Base-by-base conservation (phyloP, 116 monocot genomes). In the Papilionanthe hybrid region DNA sequence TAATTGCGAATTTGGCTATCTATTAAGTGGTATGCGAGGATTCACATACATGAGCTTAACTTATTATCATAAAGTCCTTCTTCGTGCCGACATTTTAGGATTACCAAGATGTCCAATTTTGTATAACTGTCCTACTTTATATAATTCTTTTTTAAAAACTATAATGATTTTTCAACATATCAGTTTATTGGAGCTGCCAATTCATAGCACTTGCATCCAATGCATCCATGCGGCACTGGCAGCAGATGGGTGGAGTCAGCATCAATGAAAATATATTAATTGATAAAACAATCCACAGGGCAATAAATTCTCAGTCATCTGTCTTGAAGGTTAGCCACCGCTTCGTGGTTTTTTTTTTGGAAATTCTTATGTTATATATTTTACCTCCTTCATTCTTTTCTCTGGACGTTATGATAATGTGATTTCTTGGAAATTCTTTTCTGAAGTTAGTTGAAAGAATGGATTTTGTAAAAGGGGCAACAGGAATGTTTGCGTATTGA, bases 171-270 rank as follows among this genome's bases (percentile, higher is more conserved):
- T 45, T 60, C 29, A 15, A 27, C 23, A 4, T 47, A 8, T 58
- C 84, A 99, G 99, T 95, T 68, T 93, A 83, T 58, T 99, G 99
- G 99, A 99, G 91, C 80, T 99, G 99, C 83, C 99, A 99, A 67
- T 93, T 90, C 76, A 99, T 95, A 82, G 99, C 91, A 42, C 93
- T 89, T 27, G 90, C 92, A 80, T 99, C 99, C 77, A 99, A 99
- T 80, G 79, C 83, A 72, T 99, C 99, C 67, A 77, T 95, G 88
- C 86, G 83, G 72, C 99, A 99, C 86, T 99, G 99, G 99, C 93
- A 89, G 69, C 89, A 99, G 83, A 95, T 99, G 95, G 99, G 99
- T 83, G 99, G 99, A 12, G 90, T 93, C 47, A 86, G 73, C 42
- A 99, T 99, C 57, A 83, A 93, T 17, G 91, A 99, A 29, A 87